Percentiles rank a stretch among this genome's conserved stretches.
Conservation (phyloP, 202 grass and related monocot species). For the Elaeis oleifera region DNA sequence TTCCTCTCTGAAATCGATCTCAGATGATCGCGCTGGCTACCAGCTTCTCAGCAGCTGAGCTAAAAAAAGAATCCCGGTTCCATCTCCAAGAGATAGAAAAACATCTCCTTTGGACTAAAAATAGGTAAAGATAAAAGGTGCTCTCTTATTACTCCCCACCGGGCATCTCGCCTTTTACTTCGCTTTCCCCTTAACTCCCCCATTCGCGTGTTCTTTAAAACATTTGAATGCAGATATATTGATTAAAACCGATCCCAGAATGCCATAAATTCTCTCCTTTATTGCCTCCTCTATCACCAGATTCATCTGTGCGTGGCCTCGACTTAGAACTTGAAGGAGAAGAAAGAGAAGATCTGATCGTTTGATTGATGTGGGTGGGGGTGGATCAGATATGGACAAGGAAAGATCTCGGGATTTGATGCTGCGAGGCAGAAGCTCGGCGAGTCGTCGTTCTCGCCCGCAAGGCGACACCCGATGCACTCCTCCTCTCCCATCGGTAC, state of each 20-base stretch:
- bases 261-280: background rate
- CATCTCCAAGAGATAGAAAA: background rate
- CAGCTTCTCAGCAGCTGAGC: background rate
- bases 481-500: conserved; percentile 4
- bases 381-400: conserved; percentile 8
- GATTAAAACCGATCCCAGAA: background rate
- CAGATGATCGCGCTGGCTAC: background rate
- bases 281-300: background rate
- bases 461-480: conserved; percentile 7
- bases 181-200: background rate
- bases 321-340: background rate
- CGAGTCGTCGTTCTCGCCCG: conserved; percentile 4
- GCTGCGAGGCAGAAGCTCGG: conserved; percentile 3
- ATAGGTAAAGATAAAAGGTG: background rate
- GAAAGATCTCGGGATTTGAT: conserved; percentile 6
- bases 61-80: too few species aligned
- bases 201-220: background rate
- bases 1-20: background rate
- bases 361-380: background rate
- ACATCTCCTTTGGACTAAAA: background rate
- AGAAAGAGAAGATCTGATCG: background rate
- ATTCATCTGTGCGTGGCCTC: background rate
- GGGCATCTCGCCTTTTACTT: background rate
- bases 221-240: background rate
- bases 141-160: background rate